phyloP scores from a whole-genome alignment of 805 yeast species.

The Priceomyces castillae region DNA sequence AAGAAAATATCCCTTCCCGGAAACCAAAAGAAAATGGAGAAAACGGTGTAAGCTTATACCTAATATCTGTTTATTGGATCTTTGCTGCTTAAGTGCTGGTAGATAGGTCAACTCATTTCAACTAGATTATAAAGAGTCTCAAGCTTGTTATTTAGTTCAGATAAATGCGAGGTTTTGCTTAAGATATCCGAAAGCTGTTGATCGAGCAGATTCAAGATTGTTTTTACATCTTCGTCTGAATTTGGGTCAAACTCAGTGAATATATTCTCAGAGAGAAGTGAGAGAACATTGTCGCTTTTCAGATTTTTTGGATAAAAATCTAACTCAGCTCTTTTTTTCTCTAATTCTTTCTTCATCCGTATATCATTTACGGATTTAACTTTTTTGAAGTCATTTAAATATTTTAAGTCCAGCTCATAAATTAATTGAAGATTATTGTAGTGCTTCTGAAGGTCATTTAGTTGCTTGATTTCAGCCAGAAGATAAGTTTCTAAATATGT shows the following conservation, averaged over 20 bases:
- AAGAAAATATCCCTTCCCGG: not conserved
- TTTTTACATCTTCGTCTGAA: slow-evolving; percentile 16
- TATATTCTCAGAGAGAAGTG: not conserved
- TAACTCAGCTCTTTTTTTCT: slow-evolving; percentile 6
- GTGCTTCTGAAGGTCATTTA: slow-evolving; percentile 29
- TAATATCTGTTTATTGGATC: slow-evolving; percentile 20
- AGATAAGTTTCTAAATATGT: slow-evolving; percentile 33
- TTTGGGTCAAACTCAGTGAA: slow-evolving; percentile 14
- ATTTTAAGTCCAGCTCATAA: slow-evolving; percentile 31
- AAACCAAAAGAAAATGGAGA: not conserved
- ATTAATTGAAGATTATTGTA: slow-evolving; percentile 19
- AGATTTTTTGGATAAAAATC: slow-evolving; percentile 4
- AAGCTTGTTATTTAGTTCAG: slow-evolving; percentile 18
- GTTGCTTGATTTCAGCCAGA: slow-evolving; percentile 40
- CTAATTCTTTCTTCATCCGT: slow-evolving; percentile 15
- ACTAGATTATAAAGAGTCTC: slow-evolving; percentile 16
- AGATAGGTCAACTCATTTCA: slow-evolving; percentile 7
- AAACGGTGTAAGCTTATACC: not conserved
- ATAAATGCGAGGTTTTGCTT: slow-evolving; percentile 12
- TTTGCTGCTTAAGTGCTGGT: slow-evolving; percentile 3
- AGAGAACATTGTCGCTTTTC: slow-evolving; percentile 1
- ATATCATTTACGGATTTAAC: slow-evolving; percentile 14
- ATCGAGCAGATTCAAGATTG: slow-evolving; percentile 13
- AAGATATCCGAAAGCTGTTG: slow-evolving; percentile 15
- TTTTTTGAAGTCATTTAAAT: slow-evolving; percentile 30